Base-by-base conservation (phyloP, 2,329 filamentous ascomycete species). In the Xylariaceae sp. region DNA sequence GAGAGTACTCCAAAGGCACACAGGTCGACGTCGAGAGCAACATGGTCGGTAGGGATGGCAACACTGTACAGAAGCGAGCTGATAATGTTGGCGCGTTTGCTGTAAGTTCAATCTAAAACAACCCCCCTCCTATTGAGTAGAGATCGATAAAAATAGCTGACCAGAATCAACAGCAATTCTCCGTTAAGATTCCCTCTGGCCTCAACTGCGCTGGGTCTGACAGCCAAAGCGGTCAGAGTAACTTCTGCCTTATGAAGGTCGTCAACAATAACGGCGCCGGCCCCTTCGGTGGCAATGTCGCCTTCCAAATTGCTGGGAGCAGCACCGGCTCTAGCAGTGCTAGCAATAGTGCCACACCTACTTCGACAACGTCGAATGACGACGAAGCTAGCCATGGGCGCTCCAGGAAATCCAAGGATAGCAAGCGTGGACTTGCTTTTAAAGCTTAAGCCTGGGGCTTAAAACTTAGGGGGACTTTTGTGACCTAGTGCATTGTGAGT, bases 161-260 rank as follows among this genome's bases (percentile, higher is more conserved):
- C 16, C 20, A 23, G 22, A 5, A 16, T 22, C n/a, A 7, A 6
- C 36, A 47, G 45, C 38, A 8, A 10, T 48, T 48, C 20, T 37
- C 37, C 11, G 45, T 48, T 17, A 44, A 48, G 2, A 48, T 48
- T 23, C 45, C 45, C 14, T 22, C 45, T 21, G 45, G 45, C 17
- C 25, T 44, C 20, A 40, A 12, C 1, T 48, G 45, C 23, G 41
- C 37, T 10, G 45, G 45, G 29, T 44, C 41, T 7, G 45, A 48
- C 35, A 5, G 40, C 14, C 16, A 22, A 1, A 48, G 41, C 27
- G 37, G 37, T 17, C 45, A 48, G 37, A 20, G 45, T 8, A 48
- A 44, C 19, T 48, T 48, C 41, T 48, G 45, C 37, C 45, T 48
- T 16, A n/a, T 48, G 22, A 48, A 48, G 41, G 41, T 48, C 23